Percentiles rank a stretch among this genome's conserved stretches.
These are phyloP conservation scores for Starmerella ratchasimensis DNA, from an alignment of 805 yeast species.

Conservation along the genomic window DNA sequence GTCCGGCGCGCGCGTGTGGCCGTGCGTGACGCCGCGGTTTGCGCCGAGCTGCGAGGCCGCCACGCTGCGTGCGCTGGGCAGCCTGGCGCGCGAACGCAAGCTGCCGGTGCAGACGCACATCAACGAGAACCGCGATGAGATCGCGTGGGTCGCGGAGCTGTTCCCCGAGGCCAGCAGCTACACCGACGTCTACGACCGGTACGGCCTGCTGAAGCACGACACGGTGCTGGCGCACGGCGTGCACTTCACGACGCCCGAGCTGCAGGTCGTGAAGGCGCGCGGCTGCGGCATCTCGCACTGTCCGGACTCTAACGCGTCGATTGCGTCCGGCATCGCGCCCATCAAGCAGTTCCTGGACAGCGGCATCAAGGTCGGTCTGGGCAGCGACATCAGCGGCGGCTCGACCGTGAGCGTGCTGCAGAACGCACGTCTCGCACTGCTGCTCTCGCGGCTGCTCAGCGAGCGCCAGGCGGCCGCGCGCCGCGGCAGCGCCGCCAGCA, in stretches of 20 bases:
- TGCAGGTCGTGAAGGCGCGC: slow-evolving; percentile 38
- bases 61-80: slow-evolving; percentile 50
- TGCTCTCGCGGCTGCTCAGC: slow-evolving; percentile 58
- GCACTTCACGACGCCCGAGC: slow-evolving; percentile 50
- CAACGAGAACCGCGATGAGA: slow-evolving; percentile 67
- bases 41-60: slow-evolving; percentile 73
- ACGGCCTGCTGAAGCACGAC: slow-evolving; percentile 42
- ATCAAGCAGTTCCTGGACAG: slow-evolving; percentile 53
- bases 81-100: slow-evolving; percentile 32
- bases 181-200: slow-evolving; percentile 61
- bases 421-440: slow-evolving; percentile 54
- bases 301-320: slow-evolving; percentile 78
- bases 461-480: slow-evolving; percentile 39
- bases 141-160: slow-evolving; percentile 52
- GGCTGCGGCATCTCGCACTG: slow-evolving; percentile 78
- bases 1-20: slow-evolving; percentile 38
- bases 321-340: slow-evolving; percentile 84
- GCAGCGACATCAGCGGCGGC: slow-evolving; percentile 73
- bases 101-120: slow-evolving; percentile 81
- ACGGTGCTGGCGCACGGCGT: slow-evolving; percentile 86
- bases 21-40: slow-evolving; percentile 83
- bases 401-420: slow-evolving; percentile 50
- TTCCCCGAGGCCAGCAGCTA: slow-evolving; percentile 62
- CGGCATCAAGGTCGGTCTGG: slow-evolving; percentile 64
- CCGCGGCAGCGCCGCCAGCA: too few relatives aligned